Evolutionary conservation across 164 flowering plant genomes (phyloP).

Genomic region (Echeveria elegans): DNA sequence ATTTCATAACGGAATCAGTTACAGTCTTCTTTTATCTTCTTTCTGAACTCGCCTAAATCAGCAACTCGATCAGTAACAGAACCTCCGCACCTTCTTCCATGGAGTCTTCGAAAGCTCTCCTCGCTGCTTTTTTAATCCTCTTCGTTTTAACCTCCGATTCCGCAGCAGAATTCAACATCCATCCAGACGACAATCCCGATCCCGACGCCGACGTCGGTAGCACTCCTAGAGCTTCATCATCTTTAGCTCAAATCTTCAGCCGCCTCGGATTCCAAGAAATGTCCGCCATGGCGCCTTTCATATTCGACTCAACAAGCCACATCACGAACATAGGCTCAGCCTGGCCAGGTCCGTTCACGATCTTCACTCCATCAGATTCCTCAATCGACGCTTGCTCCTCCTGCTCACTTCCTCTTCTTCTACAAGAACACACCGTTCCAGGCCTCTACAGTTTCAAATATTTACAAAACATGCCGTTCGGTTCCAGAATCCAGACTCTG

Average conservation of each 20-base stretch:
- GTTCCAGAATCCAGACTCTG: constrained; percentile 4
- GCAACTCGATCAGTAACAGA: too few relatives aligned
- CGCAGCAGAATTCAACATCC: background rate
- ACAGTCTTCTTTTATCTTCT: too few relatives aligned
- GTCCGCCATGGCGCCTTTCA: background rate
- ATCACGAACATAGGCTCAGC: background rate
- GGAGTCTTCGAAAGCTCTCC: too few relatives aligned
- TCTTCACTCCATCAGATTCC: constrained; percentile 8
- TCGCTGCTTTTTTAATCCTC: background rate
- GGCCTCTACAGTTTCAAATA: background rate
- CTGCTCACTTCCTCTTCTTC: constrained; percentile 5
- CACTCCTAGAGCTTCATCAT: background rate
- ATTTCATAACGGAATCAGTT: too few relatives aligned
- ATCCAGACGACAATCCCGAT: background rate
- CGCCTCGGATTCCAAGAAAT: constrained; percentile 2
- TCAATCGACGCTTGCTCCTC: constrained; percentile 8
- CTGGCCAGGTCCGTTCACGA: constrained; percentile 5
- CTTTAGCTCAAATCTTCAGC: background rate
- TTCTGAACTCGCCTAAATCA: too few relatives aligned
- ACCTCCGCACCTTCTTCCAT: background rate
- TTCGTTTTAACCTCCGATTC: background rate
- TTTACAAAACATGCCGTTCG: constrained; percentile 1
- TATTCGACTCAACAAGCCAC: background rate
- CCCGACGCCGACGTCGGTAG: background rate
- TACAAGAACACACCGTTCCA: constrained; percentile 4